Base-by-base conservation (phyloP, 768 basidiomycete genomes). In the Lactarius indigo region DNA sequence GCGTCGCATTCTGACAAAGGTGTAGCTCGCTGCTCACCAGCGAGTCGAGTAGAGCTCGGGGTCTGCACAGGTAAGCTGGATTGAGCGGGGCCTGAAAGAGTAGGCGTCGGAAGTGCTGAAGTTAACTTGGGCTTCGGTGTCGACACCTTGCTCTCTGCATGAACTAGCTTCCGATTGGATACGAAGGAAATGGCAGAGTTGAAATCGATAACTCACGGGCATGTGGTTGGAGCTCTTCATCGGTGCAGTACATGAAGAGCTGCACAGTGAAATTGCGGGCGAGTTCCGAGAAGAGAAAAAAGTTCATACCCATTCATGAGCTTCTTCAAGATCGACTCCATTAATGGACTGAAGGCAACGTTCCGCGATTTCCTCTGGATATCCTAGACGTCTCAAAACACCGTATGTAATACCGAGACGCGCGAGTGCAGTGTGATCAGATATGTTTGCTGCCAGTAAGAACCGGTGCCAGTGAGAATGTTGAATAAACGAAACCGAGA, bases 281-380 rank as follows among this genome's bases (percentile, higher is more conserved):
- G 37, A 18, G 23, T 60, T 5, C 3, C 17, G 8, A 41, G 37
- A 58, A 56, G 23, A 6, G 44, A 42, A 30, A 59, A 59, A 31
- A 23, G n/a, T 39, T 23, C 85, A 64, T 70, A 96, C 94, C 96
- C 96, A 98, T 73, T 95, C 90, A 61, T 91, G 83, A 12, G 92
- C 94, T 60, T 94, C 90, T 18, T 98, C 96, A n/a, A 94, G 78
- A 30, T 92, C 91, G 37, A 89, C 77, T 15, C 88, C 84, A 31
- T 79, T 76, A 31, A 93, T 85, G 7, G 81, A 76, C 59, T 79
- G 77, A 55, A 98, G 76, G 74, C 94, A 97, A 71, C 90, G 83
- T 58, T 85, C 81, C 7, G 94, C 88, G 61, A 84, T 79, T 13
- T 81, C 81, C 72, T 91, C 87, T 1, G 82, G 76, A 74, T 94